Percentiles rank a stretch among this genome's conserved stretches.
Evolutionary conservation across 495 filamentous ascomycete species (phyloP).

Genomic region (Penicillium goetzii): DNA sequence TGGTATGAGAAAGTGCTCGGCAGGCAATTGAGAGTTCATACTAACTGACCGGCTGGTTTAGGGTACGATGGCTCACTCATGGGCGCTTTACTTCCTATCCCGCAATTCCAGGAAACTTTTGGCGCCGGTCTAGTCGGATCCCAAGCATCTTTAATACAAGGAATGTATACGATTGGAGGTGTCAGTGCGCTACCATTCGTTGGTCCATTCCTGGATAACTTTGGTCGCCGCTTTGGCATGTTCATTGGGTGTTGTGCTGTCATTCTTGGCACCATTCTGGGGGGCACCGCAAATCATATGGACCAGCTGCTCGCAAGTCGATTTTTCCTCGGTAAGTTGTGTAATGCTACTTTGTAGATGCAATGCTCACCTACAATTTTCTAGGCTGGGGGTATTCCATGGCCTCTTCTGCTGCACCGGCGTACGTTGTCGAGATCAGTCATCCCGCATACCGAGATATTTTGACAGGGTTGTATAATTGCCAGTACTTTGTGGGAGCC

Average conservation of each 20-base stretch:
- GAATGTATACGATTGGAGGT: not conserved
- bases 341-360: not conserved
- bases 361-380: conserved; percentile 35
- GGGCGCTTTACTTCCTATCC: not conserved
- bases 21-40: not conserved
- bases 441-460: conserved; percentile 51
- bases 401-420: not conserved
- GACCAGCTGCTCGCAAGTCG: not conserved
- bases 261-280: not conserved
- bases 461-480: conserved; percentile 59
- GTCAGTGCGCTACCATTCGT: not conserved
- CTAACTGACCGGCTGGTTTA: not conserved
- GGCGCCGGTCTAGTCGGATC: not conserved
- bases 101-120: not conserved
- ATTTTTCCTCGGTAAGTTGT: not conserved
- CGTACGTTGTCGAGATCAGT: not conserved
- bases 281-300: not conserved
- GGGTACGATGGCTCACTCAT: not conserved
- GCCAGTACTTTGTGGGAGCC: conserved; percentile 56
- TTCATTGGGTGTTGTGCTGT: not conserved
- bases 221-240: not conserved
- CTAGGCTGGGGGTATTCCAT: not conserved
- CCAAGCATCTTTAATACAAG: not conserved
- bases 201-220: not conserved
- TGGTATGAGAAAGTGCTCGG: not conserved